A percentile compares a stretch with the other conserved stretches of the same genome.
phyloP scores from a whole-genome alignment of 2,329 filamentous ascomycete species.

The Sporothrix globosa region DNA sequence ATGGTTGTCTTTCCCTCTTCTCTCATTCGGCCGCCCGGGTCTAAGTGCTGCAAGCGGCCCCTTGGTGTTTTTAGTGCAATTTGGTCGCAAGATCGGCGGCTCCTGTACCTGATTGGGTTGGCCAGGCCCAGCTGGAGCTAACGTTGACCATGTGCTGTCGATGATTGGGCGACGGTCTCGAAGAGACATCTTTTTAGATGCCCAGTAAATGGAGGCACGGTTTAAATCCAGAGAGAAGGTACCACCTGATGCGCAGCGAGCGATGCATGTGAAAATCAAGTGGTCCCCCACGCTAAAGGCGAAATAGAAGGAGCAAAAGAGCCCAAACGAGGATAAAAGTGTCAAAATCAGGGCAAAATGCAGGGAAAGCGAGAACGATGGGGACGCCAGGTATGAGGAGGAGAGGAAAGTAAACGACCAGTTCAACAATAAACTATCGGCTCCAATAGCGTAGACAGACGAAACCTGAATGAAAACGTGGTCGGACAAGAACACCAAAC shows the following conservation, averaged over 20 bases:
- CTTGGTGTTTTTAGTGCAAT: neutral
- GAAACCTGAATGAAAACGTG: neutral
- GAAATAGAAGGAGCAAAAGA: constrained; percentile 21
- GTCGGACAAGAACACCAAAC: neutral
- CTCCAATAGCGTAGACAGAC: neutral
- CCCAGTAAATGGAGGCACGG: neutral
- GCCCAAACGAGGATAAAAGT: neutral
- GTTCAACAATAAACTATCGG: too few species aligned
- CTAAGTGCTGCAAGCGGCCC: neutral
- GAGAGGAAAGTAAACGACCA: neutral
- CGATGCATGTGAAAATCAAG: constrained; percentile 4
- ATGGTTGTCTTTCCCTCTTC: neutral
- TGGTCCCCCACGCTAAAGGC: constrained; percentile 20
- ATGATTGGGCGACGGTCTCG: constrained; percentile 33
- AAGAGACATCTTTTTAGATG: constrained; percentile 9
- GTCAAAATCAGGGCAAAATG: neutral
- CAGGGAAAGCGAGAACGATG: neutral
- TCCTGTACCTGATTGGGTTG: constrained; percentile 26
- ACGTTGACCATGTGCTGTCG: constrained; percentile 30
- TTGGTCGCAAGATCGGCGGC: constrained; percentile 19
- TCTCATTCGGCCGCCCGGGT: neutral
- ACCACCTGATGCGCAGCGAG: constrained; percentile 2
- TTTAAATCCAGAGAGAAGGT: neutral
- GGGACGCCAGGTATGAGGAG: neutral
- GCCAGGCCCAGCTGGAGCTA: constrained; percentile 7